Evolutionary conservation across 495 filamentous ascomycete genomes (phyloP).

Genomic region (Haplographium delicatum): DNA sequence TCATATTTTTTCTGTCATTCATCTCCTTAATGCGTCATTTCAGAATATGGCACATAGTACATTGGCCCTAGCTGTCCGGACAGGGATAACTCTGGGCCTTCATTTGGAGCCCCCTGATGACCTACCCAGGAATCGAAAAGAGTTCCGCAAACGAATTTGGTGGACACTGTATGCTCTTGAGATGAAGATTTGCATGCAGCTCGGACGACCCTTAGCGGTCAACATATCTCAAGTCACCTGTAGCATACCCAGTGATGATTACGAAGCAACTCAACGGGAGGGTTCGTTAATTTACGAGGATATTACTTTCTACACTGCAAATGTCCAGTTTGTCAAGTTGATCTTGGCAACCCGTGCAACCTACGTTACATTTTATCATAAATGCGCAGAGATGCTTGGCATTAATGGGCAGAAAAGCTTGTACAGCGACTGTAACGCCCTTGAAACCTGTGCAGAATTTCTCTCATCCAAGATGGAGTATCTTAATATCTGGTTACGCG

Average conservation of each 20-base stretch:
- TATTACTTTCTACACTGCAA: conserved; percentile 9
- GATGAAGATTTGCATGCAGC: conserved; percentile 43
- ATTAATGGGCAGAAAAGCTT: conserved; percentile 19
- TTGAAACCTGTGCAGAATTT: conserved; percentile 18
- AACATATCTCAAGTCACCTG: conserved; percentile 32
- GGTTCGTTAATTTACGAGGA: neutral
- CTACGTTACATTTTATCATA: conserved; percentile 35
- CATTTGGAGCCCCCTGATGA: conserved; percentile 40
- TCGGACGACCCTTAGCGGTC: conserved; percentile 43
- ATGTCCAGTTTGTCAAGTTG: conserved; percentile 35
- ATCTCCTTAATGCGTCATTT: conserved; percentile 41
- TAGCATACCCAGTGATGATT: conserved; percentile 33
- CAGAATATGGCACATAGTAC: conserved; percentile 44
- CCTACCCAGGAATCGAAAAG: conserved; percentile 32
- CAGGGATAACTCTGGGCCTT: conserved; percentile 46
- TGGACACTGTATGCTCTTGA: conserved; percentile 46
- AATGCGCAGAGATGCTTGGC: conserved; percentile 16
- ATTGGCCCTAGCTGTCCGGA: conserved; percentile 37
- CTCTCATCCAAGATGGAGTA: neutral
- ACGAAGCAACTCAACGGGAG: neutral
- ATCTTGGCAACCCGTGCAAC: conserved; percentile 32
- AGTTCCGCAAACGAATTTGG: conserved; percentile 46
- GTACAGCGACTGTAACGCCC: conserved; percentile 22
- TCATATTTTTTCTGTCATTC: conserved; percentile 40
- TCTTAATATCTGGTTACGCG: neutral